Evolutionary conservation across 2,329 filamentous ascomycete genomes (phyloP), one percentile per base, ranked within the genome.

Genomic region (Xylariaceae sp.): DNA sequence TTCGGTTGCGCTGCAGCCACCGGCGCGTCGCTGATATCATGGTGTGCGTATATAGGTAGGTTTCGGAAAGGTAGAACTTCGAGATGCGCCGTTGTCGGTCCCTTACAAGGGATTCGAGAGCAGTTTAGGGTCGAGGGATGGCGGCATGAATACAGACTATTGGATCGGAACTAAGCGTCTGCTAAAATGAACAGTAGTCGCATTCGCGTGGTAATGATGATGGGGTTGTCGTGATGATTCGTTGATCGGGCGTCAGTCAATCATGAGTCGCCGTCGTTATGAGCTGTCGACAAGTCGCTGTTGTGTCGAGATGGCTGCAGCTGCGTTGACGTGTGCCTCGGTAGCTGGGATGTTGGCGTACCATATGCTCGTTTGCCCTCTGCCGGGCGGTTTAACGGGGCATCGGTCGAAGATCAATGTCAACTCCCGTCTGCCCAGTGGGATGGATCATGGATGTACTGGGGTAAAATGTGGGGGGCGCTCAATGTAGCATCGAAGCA

Each of bases 1-100:
- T 94, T 69, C 90, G 84, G 75, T 99, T 95, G 72, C 90, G 89
- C 72, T 85, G 85, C 68, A 97, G 78, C 91, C 94, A 99, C 76
- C 85, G 86, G 75, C 89, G 87, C 63, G 89, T 88, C 60, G 89
- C 85, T 56, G 77, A 74, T 63, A 85, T 74, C 82, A 86, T 86
- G 67, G 54, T 65, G 52, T 44, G 18, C 12, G 33, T 36, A 9
- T 36, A 9, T 12, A 15, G 9, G 33, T 36, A 9, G 12, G 3
- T 15, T 15, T 9, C 15, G 40, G 18, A 31, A 15, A 12, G 17
- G 32, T 33, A 44, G 27, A 35, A 41, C 11, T 32, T 32, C 5
- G 14, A 33, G 45, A 39, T 42, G 18, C 38, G 31, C 42, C 6
- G 31, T 22, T 12, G 35, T 41, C 14, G 15, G 14, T 19, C 17